These are phyloP conservation scores for Aspergillus olivimuriae DNA, from an alignment of 495 filamentous ascomycete species.

Conservation along the genomic window DNA sequence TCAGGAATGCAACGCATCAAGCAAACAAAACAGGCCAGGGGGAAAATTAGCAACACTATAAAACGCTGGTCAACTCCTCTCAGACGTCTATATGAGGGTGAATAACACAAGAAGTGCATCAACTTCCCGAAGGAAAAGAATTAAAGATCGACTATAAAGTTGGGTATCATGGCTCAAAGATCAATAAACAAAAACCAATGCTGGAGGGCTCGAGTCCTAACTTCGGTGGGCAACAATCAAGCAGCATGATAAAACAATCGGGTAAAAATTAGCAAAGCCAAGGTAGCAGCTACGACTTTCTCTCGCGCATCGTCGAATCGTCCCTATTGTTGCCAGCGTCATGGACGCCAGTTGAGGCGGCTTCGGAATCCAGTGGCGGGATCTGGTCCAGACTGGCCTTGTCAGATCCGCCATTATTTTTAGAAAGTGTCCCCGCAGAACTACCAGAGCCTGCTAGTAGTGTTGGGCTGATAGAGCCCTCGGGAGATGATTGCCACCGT, in stretches of 20 bases:
- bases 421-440: slow-evolving; percentile 8
- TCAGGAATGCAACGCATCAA: no score
- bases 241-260: no score
- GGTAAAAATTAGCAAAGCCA: no score
- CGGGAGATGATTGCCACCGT: slow-evolving; percentile 67
- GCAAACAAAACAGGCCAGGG: no score
- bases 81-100: no score
- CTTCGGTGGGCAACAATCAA: no score
- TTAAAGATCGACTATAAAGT: slow-evolving; percentile 3
- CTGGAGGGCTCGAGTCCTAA: no score
- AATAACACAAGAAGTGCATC: no score
- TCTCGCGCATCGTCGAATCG: slow-evolving; percentile 19
- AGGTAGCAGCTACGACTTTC: slow-evolving; percentile 7
- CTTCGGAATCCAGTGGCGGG: slow-evolving; percentile 32
- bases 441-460: slow-evolving; percentile 17
- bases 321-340: slow-evolving; percentile 1
- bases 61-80: no score
- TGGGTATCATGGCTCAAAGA: slow-evolving; percentile 13
- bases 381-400: slow-evolving; percentile 37
- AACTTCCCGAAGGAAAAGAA: no score
- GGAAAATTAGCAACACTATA: no score
- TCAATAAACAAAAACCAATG: background rate
- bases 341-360: slow-evolving; percentile 21
- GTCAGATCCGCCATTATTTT: slow-evolving; percentile 12
- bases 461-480: slow-evolving; percentile 27